These are phyloP conservation scores for Nowakowskiella sp. DNA, from an alignment of 192 early-diverging fungal species.

Conservation along the genomic window DNA sequence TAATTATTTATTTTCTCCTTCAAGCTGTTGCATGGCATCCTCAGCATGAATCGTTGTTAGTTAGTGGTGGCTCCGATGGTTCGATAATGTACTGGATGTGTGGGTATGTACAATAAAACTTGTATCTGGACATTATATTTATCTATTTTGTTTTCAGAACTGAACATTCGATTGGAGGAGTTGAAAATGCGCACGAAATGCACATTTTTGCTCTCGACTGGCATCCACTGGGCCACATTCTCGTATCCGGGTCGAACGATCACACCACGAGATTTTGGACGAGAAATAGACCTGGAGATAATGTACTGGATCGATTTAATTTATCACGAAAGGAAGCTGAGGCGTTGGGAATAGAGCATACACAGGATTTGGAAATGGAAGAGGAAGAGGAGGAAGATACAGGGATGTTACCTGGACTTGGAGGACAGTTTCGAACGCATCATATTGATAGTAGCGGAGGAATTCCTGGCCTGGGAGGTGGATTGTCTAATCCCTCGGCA, in stretches of 20 bases:
- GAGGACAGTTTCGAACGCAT: background rate
- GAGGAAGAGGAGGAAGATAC: slow-evolving; percentile 4
- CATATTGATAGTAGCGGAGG: background rate
- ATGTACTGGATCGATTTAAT: slow-evolving; percentile 39
- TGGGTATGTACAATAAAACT: slow-evolving; percentile 45
- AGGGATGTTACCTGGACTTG: background rate
- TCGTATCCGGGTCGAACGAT: slow-evolving; percentile 92
- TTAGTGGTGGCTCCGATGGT: slow-evolving; percentile 85
- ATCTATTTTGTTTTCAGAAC: slow-evolving; percentile 23
- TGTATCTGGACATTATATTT: slow-evolving; percentile 15
- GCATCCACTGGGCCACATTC: slow-evolving; percentile 93
- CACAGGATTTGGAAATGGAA: background rate
- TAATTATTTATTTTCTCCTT: background rate
- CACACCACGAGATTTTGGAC: slow-evolving; percentile 95
- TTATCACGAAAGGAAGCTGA: slow-evolving; percentile 19
- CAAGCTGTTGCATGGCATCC: slow-evolving; percentile 92
- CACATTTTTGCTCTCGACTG: slow-evolving; percentile 94
- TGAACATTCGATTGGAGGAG: slow-evolving; percentile 32
- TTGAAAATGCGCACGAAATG: slow-evolving; percentile 79
- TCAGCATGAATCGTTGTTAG: slow-evolving; percentile 79
- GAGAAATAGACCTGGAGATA: slow-evolving; percentile 77
- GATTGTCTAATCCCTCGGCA: too few species aligned
- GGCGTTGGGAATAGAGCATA: slow-evolving; percentile 8
- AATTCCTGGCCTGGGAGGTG: slow-evolving; percentile 8
- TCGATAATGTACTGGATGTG: slow-evolving; percentile 79